Conservation (phyloP, 1,139 yeast genomes). For the Protomyces pachydermus region DNA sequence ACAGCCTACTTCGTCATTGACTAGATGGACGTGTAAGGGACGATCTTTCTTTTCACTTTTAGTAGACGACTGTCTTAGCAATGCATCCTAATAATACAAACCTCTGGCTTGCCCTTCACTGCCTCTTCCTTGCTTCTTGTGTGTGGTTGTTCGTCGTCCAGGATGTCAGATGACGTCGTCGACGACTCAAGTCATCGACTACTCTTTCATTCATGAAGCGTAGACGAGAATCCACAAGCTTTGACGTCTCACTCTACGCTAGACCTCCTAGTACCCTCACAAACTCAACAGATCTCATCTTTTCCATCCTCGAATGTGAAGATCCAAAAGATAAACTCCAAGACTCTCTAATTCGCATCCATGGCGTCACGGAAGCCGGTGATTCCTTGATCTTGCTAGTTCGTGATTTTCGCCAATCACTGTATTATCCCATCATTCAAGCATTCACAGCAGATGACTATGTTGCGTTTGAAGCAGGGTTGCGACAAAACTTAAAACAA, state of each 20-base stretch:
- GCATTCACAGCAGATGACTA: constrained; percentile 9
- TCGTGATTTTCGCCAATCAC: constrained; percentile 8
- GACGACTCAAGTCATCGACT: neutral
- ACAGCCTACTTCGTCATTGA: neutral
- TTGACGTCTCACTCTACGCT: neutral
- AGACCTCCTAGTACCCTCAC: neutral
- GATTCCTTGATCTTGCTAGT: constrained; percentile 8
- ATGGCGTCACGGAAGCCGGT: constrained; percentile 16
- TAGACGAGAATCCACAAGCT: neutral
- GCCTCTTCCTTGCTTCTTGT: neutral
- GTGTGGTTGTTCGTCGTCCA: neutral
- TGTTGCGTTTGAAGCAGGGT: constrained; percentile 1
- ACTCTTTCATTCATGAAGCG: neutral
- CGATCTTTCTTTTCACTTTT: neutral
- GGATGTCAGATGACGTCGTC: neutral
- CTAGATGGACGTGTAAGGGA: neutral
- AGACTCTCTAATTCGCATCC: constrained; percentile 12
- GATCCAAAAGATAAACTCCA: constrained; percentile 21
- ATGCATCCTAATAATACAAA: neutral
- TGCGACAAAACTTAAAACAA: constrained; percentile 3
- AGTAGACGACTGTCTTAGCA: neutral
- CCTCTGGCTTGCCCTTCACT: neutral
- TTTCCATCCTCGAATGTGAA: constrained; percentile 20
- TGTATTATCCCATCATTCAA: constrained; percentile 16
- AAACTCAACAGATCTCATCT: neutral